Conservation (phyloP, 768 basidiomycete species). For the Boletus barrowsii region DNA sequence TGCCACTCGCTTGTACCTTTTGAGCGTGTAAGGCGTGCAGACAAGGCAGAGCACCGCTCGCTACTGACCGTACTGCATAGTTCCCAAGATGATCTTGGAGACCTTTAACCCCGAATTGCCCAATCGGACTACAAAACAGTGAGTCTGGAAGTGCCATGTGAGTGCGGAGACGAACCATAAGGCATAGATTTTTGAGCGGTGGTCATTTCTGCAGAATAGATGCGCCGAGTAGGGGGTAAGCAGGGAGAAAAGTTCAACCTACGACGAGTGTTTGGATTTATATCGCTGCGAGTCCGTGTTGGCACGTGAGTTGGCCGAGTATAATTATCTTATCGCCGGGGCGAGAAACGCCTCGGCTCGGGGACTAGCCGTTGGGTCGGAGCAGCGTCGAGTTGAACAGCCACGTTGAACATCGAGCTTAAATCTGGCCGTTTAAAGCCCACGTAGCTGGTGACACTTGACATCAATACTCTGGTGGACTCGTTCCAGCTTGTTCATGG, state of each 20-base stretch:
- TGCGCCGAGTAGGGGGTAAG: not conserved
- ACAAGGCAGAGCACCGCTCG: not conserved
- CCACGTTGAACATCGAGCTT: no score
- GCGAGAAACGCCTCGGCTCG: no score
- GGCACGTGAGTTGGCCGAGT: constrained; percentile 1
- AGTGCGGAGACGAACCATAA: constrained; percentile 8
- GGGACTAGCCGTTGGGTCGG: no score
- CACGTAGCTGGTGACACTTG: no score
- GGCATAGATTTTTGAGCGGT: constrained; percentile 10
- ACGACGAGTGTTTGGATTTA: not conserved
- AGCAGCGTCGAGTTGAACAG: no score
- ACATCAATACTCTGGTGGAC: no score
- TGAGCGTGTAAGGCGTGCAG: not conserved
- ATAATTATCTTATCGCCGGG: constrained; percentile 6
- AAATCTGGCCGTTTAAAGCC: no score
- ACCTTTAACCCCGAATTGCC: not conserved
- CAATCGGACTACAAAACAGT: constrained; percentile 5
- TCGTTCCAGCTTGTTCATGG: no score
- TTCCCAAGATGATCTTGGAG: no score
- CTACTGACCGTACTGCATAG: no score
- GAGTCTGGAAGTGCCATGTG: not conserved
- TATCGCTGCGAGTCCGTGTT: not conserved
- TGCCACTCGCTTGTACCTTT: constrained; percentile 3
- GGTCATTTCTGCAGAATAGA: constrained; percentile 1
- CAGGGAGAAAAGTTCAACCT: not conserved